Percentiles rank a stretch among this genome's conserved stretches.
These are phyloP conservation scores for Xylaria polymorpha DNA, from an alignment of 2,329 filamentous ascomycete species.

Conservation along the genomic window DNA sequence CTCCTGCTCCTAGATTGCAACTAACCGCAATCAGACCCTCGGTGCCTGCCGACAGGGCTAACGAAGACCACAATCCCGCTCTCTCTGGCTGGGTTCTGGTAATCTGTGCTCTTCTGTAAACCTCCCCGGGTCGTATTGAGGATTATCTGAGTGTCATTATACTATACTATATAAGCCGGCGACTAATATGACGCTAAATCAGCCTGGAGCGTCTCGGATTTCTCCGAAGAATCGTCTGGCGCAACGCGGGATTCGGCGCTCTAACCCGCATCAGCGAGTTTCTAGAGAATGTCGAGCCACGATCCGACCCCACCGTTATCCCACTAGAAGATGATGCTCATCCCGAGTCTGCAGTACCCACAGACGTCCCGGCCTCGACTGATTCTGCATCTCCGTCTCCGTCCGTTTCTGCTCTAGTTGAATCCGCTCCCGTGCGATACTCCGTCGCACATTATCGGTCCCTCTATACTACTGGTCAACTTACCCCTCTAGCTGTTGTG, in stretches of 20 bases:
- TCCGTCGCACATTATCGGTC: constrained; percentile 59
- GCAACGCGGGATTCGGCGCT: constrained; percentile 19
- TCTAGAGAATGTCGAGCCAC: constrained; percentile 24
- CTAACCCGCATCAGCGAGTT: constrained; percentile 18
- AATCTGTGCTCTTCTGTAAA: constrained; percentile 28
- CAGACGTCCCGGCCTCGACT: background rate
- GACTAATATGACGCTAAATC: background rate
- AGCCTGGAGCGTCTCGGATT: constrained; percentile 24
- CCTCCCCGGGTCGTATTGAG: background rate
- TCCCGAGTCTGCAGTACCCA: constrained; percentile 7
- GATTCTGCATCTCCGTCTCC: constrained; percentile 7
- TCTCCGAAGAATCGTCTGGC: constrained; percentile 12
- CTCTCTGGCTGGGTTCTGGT: constrained; percentile 23
- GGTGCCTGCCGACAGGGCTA: background rate
- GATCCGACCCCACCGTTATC: constrained; percentile 28
- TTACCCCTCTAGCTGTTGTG: constrained; percentile 60
- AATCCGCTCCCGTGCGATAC: constrained; percentile 38
- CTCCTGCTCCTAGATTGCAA: background rate
- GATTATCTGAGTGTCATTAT: background rate
- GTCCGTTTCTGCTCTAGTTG: constrained; percentile 3
- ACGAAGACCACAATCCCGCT: constrained; percentile 5
- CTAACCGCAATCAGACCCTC: constrained; percentile 16
- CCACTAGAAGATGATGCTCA: constrained; percentile 2
- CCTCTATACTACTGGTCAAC: constrained; percentile 57
- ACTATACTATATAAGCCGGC: background rate